These are phyloP conservation scores for Loxodes magnus DNA, from an alignment of 73 alveolate species.

Conservation along the genomic window DNA sequence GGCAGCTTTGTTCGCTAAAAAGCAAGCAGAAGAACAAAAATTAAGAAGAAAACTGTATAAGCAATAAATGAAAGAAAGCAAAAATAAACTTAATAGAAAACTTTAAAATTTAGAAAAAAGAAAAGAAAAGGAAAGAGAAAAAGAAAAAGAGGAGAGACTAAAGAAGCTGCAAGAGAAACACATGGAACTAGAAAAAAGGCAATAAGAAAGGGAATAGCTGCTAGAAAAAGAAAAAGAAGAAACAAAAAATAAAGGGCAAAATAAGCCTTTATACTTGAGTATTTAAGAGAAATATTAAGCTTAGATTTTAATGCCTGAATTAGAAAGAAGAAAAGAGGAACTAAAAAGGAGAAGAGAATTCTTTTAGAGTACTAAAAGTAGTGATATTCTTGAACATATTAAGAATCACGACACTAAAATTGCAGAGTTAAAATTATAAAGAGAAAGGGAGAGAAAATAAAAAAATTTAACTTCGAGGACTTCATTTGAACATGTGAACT, in stretches of 20 bases:
- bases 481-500: neutral
- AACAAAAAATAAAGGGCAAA: slow-evolving; percentile 2
- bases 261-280: neutral
- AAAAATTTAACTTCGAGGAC: neutral
- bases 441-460: neutral
- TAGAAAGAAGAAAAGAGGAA: slow-evolving; percentile 24
- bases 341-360: slow-evolving; percentile 18
- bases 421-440: slow-evolving; percentile 8
- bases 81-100: no score
- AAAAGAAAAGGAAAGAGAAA: no score
- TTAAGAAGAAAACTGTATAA: no score
- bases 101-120: no score
- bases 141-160: slow-evolving; percentile 3
- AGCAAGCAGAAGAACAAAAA: no score
- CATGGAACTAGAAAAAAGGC: neutral
- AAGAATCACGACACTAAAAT: slow-evolving; percentile 9
- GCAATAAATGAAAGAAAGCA: no score
- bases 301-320: slow-evolving; percentile 17
- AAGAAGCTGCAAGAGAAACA: neutral
- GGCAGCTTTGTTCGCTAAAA: no score
- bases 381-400: slow-evolving; percentile 20
- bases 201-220: neutral
- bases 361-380: slow-evolving; percentile 9
- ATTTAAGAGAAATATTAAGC: slow-evolving; percentile 15
- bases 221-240: slow-evolving; percentile 6